phyloP scores from a whole-genome alignment of 148 eudicot genomes.

The Oxyria digyna region DNA sequence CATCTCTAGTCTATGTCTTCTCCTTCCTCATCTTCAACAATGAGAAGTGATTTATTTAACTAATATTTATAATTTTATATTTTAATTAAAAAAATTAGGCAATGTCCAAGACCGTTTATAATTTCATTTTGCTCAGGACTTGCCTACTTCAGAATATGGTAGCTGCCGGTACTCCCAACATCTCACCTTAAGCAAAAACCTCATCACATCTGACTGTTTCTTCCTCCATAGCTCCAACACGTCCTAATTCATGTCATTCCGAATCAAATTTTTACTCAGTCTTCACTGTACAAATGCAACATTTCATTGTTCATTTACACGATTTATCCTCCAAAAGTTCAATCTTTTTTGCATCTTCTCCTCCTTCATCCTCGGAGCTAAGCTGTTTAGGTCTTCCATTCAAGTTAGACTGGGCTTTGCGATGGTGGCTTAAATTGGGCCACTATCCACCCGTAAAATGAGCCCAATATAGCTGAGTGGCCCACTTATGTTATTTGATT shows the following conservation, averaged over 20 bases:
- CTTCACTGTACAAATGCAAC: neutral
- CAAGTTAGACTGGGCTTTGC: neutral
- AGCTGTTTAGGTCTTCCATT: neutral
- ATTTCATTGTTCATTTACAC: neutral
- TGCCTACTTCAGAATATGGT: too few species aligned
- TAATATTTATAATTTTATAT: too few species aligned
- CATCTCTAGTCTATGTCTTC: too few species aligned
- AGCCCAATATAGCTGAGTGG: neutral
- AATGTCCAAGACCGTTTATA: too few species aligned
- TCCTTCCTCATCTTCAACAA: too few species aligned
- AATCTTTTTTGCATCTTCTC: neutral
- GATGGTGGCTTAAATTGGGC: neutral
- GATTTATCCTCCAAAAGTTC: neutral
- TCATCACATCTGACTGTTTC: slow-evolving; percentile 6
- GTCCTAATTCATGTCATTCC: neutral
- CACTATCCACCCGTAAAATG: neutral
- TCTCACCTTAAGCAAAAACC: slow-evolving; percentile 6
- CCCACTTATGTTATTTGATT: neutral
- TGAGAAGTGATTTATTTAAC: too few species aligned
- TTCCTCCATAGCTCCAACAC: slow-evolving; percentile 9
- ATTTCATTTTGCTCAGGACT: too few species aligned
- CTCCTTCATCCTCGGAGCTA: neutral
- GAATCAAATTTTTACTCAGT: neutral
- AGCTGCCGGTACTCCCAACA: slow-evolving; percentile 10
- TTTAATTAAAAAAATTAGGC: too few species aligned